Evolutionary conservation across 305 asterid genomes (phyloP).

Genomic region (Plantago lanceolata): DNA sequence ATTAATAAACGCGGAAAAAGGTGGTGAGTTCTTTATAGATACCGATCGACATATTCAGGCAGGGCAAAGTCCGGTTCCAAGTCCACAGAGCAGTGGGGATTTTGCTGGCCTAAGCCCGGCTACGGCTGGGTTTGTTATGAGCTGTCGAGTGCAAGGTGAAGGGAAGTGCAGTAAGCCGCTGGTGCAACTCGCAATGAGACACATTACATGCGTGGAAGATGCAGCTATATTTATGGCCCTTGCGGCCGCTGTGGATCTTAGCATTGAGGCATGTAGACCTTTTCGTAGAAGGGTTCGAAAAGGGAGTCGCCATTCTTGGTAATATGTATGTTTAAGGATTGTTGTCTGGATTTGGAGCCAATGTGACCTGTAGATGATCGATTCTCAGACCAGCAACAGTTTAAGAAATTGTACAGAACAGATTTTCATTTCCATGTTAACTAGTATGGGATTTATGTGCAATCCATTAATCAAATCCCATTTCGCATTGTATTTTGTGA

Average conservation of each 20-base stretch:
- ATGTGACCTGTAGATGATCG: not conserved
- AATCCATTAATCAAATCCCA: not conserved
- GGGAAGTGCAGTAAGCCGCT: constrained; percentile 75
- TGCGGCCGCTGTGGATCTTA: constrained; percentile 87
- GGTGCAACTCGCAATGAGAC: constrained; percentile 81
- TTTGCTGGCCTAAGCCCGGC: constrained; percentile 57
- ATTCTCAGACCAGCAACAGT: constrained; percentile 31
- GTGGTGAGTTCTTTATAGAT: constrained; percentile 78
- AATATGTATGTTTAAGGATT: constrained; percentile 13
- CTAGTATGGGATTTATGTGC: constrained; percentile 7
- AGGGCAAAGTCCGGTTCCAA: constrained; percentile 53
- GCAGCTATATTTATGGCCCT: constrained; percentile 96
- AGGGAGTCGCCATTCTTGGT: constrained; percentile 63
- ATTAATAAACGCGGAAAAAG: constrained; percentile 64
- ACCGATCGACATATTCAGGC: constrained; percentile 56
- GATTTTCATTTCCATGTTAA: constrained; percentile 26
- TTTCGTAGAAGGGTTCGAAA: constrained; percentile 61
- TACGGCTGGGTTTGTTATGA: constrained; percentile 76
- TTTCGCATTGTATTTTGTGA: too few relatives aligned
- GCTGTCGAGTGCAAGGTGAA: constrained; percentile 79
- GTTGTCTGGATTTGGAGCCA: not conserved
- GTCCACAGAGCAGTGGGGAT: constrained; percentile 84
- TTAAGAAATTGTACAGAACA: constrained; percentile 42
- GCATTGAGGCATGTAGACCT: constrained; percentile 82
- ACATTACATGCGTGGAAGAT: constrained; percentile 79